Evolutionary conservation across 768 basidiomycete species (phyloP), one percentile per base, ranked within the genome.

Genomic region (Chalciporus pseudorubinellus): DNA sequence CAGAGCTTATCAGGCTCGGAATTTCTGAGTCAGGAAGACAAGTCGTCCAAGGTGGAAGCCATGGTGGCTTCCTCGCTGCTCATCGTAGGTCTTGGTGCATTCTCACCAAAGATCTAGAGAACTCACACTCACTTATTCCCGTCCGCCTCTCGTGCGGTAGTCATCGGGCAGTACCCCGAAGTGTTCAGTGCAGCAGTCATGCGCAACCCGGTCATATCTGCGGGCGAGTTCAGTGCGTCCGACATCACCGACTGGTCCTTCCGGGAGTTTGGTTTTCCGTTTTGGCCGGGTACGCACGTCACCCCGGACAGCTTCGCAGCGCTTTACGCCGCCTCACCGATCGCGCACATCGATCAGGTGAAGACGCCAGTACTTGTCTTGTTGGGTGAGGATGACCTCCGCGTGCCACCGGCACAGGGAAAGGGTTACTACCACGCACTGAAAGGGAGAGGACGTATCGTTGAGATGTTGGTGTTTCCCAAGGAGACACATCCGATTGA

Each of bases 191-290:
- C 83, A 0, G 81, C 81, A 0, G 77, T 80, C 21, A 61, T 87
- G 42, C 78, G 83, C 38, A 90, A 89, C 59, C 86, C 87, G 0
- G 88, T 89, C 48, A 83, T 82, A 36, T 81, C 82, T 4, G 73
- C 72, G 0, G 83, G 82, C 11, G 81, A 83, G 41, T 66, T 83
- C 24, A 66, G 77, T 1, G 70, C 70, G 1, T 79, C 78, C 1
- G 87, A 89, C 53, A 88, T 90, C 38, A 78, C 83, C 8, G 87
- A 89, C 59, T 89, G 87, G 87, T 59, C 65, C 2, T 72, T 61
- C 76, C 73, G 53, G 68, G 80, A 62, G 55, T 80, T 68, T 26
- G 71, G 63, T 2, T 39, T 70, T 1, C 68, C 22, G 39, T 84
- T 38, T 63, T 64, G 13, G 66, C 53, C 72, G 16, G 29, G 63